A percentile compares a stretch with the other conserved stretches of the same genome.
These are phyloP conservation scores for Hymenoscyphus fructigenus DNA, from an alignment of 2,329 filamentous ascomycete species.

Conservation along the genomic window DNA sequence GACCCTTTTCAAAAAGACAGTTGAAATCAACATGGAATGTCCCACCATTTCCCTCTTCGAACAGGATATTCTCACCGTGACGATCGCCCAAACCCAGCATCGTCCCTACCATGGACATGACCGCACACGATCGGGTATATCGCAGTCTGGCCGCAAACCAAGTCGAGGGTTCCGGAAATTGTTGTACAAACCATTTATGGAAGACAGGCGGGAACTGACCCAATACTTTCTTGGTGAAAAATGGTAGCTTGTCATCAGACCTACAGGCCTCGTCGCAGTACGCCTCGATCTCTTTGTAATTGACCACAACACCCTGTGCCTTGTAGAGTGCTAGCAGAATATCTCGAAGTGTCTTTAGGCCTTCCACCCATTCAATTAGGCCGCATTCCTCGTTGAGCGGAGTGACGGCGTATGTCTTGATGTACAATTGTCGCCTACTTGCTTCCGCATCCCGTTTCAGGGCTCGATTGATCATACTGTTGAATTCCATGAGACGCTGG, in stretches of 20 bases:
- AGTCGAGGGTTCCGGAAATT: conserved; percentile 86
- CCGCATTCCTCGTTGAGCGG: conserved; percentile 97
- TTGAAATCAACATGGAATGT: conserved; percentile 99
- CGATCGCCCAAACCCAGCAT: conserved; percentile 91
- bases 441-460: conserved; percentile 89
- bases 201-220: conserved; percentile 77
- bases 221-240: conserved; percentile 69
- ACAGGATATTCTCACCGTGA: conserved; percentile 94
- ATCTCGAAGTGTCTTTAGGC: conserved; percentile 89
- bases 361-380: conserved; percentile 97
- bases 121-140: conserved; percentile 91
- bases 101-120: conserved; percentile 99
- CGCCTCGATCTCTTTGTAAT: conserved; percentile 66
- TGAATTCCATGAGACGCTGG: conserved; percentile 98
- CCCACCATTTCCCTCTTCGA: conserved; percentile 91
- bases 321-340: conserved; percentile 79
- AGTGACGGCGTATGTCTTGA: conserved; percentile 95
- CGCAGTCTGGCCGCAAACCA: conserved; percentile 89
- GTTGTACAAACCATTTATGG: conserved; percentile 92
- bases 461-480: conserved; percentile 94
- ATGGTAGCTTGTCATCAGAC: conserved; percentile 57
- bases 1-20: conserved; percentile 96
- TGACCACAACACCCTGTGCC: conserved; percentile 66
- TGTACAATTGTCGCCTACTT: conserved; percentile 85
- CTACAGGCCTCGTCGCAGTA: conserved; percentile 63